These are phyloP conservation scores for Irpex sp. DNA, from an alignment of 1,284 basidiomycete species.

Conservation along the genomic window DNA sequence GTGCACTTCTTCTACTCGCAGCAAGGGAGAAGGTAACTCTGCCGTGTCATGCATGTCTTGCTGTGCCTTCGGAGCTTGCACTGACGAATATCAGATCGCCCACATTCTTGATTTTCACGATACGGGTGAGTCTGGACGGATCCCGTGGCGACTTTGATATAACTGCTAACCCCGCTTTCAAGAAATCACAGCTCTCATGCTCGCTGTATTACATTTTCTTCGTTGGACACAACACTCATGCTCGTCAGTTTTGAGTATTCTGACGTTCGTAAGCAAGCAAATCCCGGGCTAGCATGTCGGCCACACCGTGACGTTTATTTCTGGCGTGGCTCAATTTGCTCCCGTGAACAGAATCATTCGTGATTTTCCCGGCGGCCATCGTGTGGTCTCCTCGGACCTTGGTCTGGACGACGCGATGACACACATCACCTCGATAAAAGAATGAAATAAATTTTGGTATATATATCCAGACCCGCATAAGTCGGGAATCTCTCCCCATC, in stretches of 20 bases:
- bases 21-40: neutral
- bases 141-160: neutral
- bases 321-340: neutral
- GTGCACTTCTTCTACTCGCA: neutral
- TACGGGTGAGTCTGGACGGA: neutral
- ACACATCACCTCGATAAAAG: neutral
- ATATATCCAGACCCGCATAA: neutral
- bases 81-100: neutral
- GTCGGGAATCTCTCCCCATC: neutral
- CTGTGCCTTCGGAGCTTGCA: neutral
- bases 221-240: neutral
- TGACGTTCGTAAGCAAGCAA: neutral
- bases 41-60: neutral
- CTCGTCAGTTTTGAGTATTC: too few species aligned
- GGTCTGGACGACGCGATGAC: neutral
- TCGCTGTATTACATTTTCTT: neutral
- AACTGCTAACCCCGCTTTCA: neutral
- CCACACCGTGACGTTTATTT: neutral
- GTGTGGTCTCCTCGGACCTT: neutral
- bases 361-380: neutral
- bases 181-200: neutral
- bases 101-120: neutral
- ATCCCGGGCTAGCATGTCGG: neutral
- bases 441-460: neutral
- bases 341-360: neutral